A percentile compares a stretch with the other conserved stretches of the same genome.
Evolutionary conservation across 2,329 filamentous ascomycete genomes (phyloP).

Genomic region (Colletotrichum neosansevieriae): DNA sequence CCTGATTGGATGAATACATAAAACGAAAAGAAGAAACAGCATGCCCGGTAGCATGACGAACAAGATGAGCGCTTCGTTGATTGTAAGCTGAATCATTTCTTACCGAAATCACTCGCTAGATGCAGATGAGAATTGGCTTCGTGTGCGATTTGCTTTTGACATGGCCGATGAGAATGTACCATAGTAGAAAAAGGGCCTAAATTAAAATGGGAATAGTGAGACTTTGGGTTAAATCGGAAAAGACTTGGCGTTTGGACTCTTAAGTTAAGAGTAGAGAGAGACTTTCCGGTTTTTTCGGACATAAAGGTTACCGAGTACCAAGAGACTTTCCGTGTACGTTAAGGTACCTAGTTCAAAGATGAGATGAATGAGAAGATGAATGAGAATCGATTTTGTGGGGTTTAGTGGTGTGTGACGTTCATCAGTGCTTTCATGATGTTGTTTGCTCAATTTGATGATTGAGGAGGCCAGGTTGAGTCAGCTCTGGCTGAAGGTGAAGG

Average conservation of each 20-base stretch:
- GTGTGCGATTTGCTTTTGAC: background rate
- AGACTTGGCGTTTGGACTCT: background rate
- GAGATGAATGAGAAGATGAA: background rate
- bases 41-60: conserved; percentile 6
- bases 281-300: too few relatives aligned
- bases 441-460: background rate
- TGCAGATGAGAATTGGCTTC: background rate
- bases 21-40: background rate
- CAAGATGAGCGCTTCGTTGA: background rate
- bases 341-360: background rate
- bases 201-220: background rate
- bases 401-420: background rate
- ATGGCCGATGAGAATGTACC: conserved; percentile 18
- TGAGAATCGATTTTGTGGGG: background rate
- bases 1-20: conserved; percentile 27
- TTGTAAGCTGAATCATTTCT: background rate
- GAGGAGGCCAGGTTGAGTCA: background rate
- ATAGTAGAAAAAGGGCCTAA: conserved; percentile 18
- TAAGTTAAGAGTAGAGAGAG: background rate
- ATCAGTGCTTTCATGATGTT: background rate
- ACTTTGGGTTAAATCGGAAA: background rate
- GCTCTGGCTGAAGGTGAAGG: background rate
- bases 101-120: conserved; percentile 21
- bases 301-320: too few relatives aligned
- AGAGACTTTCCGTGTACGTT: background rate